phyloP scores from a whole-genome alignment of 208 protist species.

The Trypanosoma melophagium region DNA sequence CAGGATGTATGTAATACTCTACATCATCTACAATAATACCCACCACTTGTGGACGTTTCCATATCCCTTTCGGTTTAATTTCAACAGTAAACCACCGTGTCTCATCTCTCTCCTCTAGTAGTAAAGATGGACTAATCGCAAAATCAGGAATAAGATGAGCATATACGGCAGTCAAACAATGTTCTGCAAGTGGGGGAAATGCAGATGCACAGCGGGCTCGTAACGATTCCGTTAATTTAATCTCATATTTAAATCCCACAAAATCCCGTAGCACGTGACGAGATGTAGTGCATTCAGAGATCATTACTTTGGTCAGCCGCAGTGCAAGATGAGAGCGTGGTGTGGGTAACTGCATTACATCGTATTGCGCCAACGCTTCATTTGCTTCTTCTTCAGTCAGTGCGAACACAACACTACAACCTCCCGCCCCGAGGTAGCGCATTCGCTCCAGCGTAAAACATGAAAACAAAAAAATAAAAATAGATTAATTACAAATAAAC shows the following conservation, averaged over 20 bases:
- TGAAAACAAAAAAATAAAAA: slow-evolving; percentile 5
- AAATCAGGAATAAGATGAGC: slow-evolving; percentile 28
- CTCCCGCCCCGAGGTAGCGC: slow-evolving; percentile 19
- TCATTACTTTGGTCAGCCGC: slow-evolving; percentile 6
- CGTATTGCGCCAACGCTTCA: not conserved
- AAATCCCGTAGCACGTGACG: slow-evolving; percentile 3
- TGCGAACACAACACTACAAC: slow-evolving; percentile 26
- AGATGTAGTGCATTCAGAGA: slow-evolving; percentile 14
- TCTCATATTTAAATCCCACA: slow-evolving; percentile 17
- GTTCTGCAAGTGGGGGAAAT: not conserved
- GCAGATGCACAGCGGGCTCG: slow-evolving; percentile 1
- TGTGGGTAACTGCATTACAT: not conserved
- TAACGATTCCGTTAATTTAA: slow-evolving; percentile 13
- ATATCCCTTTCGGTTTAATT: slow-evolving; percentile 77
- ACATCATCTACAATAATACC: slow-evolving; percentile 50
- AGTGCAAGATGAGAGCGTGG: slow-evolving; percentile 9
- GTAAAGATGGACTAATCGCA: slow-evolving; percentile 5
- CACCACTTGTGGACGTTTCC: slow-evolving; percentile 50
- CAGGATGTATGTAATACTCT: slow-evolving; percentile 40
- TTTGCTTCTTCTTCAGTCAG: slow-evolving; percentile 16
- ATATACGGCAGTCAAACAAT: not conserved
- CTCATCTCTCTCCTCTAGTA: not conserved
- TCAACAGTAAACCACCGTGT: slow-evolving; percentile 36
- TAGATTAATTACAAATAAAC: not conserved
- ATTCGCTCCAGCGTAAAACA: slow-evolving; percentile 4